Evolutionary conservation across 2,329 filamentous ascomycete genomes (phyloP).

Genomic region (Pochonia chlamydosporia): DNA sequence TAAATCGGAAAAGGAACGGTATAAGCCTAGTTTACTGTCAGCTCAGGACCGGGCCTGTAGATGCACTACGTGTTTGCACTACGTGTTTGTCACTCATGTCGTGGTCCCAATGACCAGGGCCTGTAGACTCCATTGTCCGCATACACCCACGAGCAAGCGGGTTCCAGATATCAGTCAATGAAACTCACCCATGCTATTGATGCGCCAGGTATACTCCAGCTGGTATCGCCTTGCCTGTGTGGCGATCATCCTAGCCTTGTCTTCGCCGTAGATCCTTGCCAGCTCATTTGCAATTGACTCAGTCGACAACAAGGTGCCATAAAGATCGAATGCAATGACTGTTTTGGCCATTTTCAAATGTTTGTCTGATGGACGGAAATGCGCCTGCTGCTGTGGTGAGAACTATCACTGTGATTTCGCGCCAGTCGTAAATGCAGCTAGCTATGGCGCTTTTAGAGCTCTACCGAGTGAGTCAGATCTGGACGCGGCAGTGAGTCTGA

Average conservation of each 20-base stretch:
- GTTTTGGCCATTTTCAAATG: constrained; percentile 22
- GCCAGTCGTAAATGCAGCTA: neutral
- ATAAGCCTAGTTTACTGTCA: constrained; percentile 35
- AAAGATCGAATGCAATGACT: constrained; percentile 67
- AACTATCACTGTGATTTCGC: neutral
- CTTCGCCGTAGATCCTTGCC: constrained; percentile 48
- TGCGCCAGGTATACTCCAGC: constrained; percentile 71
- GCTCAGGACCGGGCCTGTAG: neutral
- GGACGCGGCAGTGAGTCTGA: too few relatives aligned
- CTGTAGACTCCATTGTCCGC: neutral
- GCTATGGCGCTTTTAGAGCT: neutral
- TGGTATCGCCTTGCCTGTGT: constrained; percentile 62
- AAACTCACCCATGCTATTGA: constrained; percentile 67
- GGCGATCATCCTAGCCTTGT: constrained; percentile 51
- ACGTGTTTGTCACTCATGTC: too few relatives aligned
- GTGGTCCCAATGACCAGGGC: too few relatives aligned
- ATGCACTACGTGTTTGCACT: too few relatives aligned
- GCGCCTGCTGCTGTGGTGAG: too few relatives aligned
- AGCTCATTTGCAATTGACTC: constrained; percentile 60
- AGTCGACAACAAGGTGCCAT: constrained; percentile 69
- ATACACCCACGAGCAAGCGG: neutral
- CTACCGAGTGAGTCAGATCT: too few relatives aligned
- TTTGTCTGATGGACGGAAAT: neutral
- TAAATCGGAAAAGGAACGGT: constrained; percentile 39
- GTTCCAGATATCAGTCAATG: too few relatives aligned